These are phyloP conservation scores for Pisolithus tinctorius DNA, from an alignment of 768 basidiomycete species.

Conservation along the genomic window DNA sequence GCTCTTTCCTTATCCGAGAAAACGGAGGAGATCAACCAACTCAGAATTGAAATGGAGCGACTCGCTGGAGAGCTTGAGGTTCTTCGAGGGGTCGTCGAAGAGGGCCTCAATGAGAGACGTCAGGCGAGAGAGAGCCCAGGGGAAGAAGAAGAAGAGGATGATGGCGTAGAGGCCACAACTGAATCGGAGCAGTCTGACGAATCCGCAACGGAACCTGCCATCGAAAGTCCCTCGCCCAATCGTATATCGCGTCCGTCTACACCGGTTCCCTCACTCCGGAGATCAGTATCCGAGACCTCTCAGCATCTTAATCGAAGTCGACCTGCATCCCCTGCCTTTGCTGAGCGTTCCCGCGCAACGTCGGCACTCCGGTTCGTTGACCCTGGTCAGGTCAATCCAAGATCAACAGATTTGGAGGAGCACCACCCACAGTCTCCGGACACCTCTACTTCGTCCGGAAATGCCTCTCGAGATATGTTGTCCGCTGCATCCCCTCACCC, in stretches of 20 bases:
- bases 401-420: slow-evolving; percentile 61
- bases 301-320: background rate
- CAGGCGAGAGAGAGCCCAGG: slow-evolving; percentile 38
- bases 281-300: background rate
- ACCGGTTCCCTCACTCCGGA: background rate
- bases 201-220: slow-evolving; percentile 15
- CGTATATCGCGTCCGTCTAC: background rate
- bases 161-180: background rate
- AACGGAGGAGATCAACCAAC: slow-evolving; percentile 55
- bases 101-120: slow-evolving; percentile 72
- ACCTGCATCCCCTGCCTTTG: background rate
- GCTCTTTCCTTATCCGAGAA: slow-evolving; percentile 50
- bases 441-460: slow-evolving; percentile 12
- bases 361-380: slow-evolving; percentile 39
- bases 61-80: slow-evolving; percentile 83
- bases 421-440: slow-evolving; percentile 42
- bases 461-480: background rate
- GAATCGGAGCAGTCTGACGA: background rate
- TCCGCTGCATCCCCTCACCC: background rate
- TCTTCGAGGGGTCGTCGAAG: slow-evolving; percentile 80
- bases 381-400: slow-evolving; percentile 53
- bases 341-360: slow-evolving; percentile 4
- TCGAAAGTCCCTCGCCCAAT: background rate
- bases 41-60: slow-evolving; percentile 72
- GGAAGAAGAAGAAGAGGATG: slow-evolving; percentile 7